Evolutionary conservation across 768 basidiomycete genomes (phyloP), one percentile per base, ranked within the genome.

Genomic region (Lanmaoa pseudosensibilis): DNA sequence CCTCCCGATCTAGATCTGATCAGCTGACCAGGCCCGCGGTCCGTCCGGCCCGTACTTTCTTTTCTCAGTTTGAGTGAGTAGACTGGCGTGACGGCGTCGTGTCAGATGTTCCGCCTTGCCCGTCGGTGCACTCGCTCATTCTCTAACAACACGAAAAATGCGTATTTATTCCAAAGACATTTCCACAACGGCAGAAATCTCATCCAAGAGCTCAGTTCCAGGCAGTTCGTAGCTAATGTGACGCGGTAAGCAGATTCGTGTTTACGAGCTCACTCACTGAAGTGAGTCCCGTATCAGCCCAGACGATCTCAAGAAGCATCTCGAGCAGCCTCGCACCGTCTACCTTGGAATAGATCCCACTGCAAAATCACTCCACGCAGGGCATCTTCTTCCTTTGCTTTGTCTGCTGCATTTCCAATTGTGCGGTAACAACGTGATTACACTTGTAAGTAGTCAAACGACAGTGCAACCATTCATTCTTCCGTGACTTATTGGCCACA

Each of bases 331-430:
- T 36, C 84, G 82, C 61, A 82, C 82, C 0, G 80, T 92, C 18
- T 99, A 99, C 69, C 80, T 85, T 5, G 97, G 97, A 36, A 81
- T 98, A 40, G 97, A 99, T 69, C 97, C 97, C 15, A 94, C 96
- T 2, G 94, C 94, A 5, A 77, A 74, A 25, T 89, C 93, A 2
- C 78, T 99, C 18, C 97, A 99, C 70, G 90, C 94, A 52, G 97
- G 97, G 4, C 95, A 99, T 69, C 82, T 99, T 2, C 76, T 98
- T 21, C 94, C 96, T 2, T 75, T 99, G 44, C 81, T 98, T 67
- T 86, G 84, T 50, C 70, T 98, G 44, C 76, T 98, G 16, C 97
- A 98, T 67, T 96, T 98, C 69, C 88, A 88, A 45, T 65, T 91
- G 38, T 79, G 80, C n/a, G 96, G 96, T 2, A 94, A 98, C 72